These are phyloP conservation scores for Ascocoryne sarcoides DNA, from an alignment of 2,329 filamentous ascomycete genomes.

Conservation along the genomic window DNA sequence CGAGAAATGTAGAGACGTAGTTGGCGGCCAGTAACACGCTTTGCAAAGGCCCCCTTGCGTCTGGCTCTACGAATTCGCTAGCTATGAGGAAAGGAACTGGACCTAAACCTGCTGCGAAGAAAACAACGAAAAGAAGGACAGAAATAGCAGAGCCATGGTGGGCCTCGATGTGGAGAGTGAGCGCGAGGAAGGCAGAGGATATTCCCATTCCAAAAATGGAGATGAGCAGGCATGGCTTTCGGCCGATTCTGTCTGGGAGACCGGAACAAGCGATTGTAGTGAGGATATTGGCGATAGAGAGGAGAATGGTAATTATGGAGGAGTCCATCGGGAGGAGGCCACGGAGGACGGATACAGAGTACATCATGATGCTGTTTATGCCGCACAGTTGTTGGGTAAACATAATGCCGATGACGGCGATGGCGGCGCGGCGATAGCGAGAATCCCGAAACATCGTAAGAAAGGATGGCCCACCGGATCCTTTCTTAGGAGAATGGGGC, in stretches of 20 bases:
- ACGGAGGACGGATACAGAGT: conserved; percentile 82
- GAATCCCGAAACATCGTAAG: conserved; percentile 58
- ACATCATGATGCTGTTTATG: conserved; percentile 98
- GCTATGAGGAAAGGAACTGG: conserved; percentile 93
- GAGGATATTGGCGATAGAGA: conserved; percentile 74
- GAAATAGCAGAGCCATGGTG: conserved; percentile 72
- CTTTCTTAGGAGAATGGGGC: too few species aligned
- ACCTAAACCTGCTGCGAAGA: conserved; percentile 83
- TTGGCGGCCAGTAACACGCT: conserved; percentile 81
- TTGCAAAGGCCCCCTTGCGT: conserved; percentile 86
- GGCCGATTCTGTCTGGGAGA: conserved; percentile 76
- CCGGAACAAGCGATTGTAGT: conserved; percentile 77
- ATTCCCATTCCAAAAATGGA: conserved; percentile 80
- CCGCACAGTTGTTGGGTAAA: conserved; percentile 85
- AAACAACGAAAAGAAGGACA: conserved; percentile 77
- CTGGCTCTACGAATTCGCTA: conserved; percentile 80
- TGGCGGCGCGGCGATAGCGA: conserved; percentile 61
- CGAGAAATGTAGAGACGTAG: conserved; percentile 83
- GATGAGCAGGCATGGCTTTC: conserved; percentile 74
- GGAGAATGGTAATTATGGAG: conserved; percentile 74
- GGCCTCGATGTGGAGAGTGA: conserved; percentile 67
- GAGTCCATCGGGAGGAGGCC: conserved; percentile 75
- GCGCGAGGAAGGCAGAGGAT: conserved; percentile 66
- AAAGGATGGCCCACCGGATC: too few species aligned
- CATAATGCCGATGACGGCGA: conserved; percentile 87